Base-by-base conservation (phyloP, 2,329 filamentous ascomycete species). In the Dactylella cylindrospora region DNA sequence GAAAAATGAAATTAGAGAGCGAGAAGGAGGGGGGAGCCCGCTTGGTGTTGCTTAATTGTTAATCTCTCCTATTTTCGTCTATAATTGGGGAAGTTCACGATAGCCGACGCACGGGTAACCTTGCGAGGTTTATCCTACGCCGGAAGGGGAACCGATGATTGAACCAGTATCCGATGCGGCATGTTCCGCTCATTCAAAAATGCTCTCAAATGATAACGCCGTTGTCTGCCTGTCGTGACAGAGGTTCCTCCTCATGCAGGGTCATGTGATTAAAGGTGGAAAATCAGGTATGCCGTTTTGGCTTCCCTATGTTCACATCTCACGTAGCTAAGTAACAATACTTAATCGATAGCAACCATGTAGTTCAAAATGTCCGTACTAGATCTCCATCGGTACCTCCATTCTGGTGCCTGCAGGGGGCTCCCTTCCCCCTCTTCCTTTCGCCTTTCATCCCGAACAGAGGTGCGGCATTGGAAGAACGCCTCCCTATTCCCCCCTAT, bases 181-280 rank as follows among this genome's bases (percentile, higher is more conserved):
- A 52, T 40, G 17, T 52, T 41, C 54, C 54, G 39, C 10, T 41
- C 20, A 15, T 43, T 15, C 31, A 12, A 33, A 33, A 15, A 33
- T 51, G 54, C 46, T 33, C 47, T 17, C 46, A 35, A 50, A 60
- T 15, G 39, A 46, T 26, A 52, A 46, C 31, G 46, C 40, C 26
- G 45, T 52, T 51, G 35, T 35, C 47, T 52, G 46, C 32, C 40
- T 45, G 53, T 44, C 32, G 40, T 33, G n/a, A 12, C n/a, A n/a
- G n/a, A n/a, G n/a, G 39, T 25, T 19, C 3, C 32, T 32, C 46
- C 17, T 13, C 22, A 15, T n/a, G n/a, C n/a, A n/a, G n/a, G n/a
- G n/a, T n/a, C n/a, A n/a, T n/a, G n/a, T n/a, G n/a, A n/a, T n/a
- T n/a, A n/a, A n/a, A n/a, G n/a, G n/a, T n/a, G n/a, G n/a, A n/a